Base-by-base conservation (phyloP, 1,284 basidiomycete genomes). In the Caloboletus inedulis region DNA sequence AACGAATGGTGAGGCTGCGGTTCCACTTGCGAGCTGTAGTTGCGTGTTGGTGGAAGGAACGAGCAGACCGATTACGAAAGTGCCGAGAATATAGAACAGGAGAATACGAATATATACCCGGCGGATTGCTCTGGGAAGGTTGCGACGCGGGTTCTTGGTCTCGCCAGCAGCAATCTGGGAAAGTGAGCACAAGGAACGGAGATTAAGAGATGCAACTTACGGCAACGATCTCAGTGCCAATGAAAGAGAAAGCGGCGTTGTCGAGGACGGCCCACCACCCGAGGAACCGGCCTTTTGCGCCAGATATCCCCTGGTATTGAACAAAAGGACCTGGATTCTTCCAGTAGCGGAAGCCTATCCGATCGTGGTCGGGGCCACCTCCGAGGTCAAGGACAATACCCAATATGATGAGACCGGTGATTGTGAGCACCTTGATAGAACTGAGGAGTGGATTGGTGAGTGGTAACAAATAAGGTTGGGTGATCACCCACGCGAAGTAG, bases 221-320 rank as follows among this genome's bases (percentile, higher is more conserved):
- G 19, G 85, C 87, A 43, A 89, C 84, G 51, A 89, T 84, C 64
- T 91, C 88, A 3, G 87, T 88, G 50, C 88, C 84, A 49, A 85
- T 82, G 70, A 82, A 89, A 19, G 81, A 84, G 73, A 89, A 89
- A 0, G 85, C 84, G n/a, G 87, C 84, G 42, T 79, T 78, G 13
- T 74, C 71, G 62, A 78, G 70, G 51, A 79, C 79, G 52, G 75
- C 63, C 76, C 78, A 73, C 73, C 74, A 79, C 50, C 79, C 75
- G 49, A 84, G 71, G 72, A 86, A 76, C 36, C 67, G 73, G 13
- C 83, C 82, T 43, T 72, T 73, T 7, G 70, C 36, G 12, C 85
- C 85, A 7, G 61, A 1, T 16, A 79, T 78, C 3, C 61, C 61
- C 7, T 69, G 0, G 60, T 61, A 81, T 58, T 78, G 74, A 10